phyloP scores from a whole-genome alignment of 208 protist species.

The Trypanosoma platydactyli region DNA sequence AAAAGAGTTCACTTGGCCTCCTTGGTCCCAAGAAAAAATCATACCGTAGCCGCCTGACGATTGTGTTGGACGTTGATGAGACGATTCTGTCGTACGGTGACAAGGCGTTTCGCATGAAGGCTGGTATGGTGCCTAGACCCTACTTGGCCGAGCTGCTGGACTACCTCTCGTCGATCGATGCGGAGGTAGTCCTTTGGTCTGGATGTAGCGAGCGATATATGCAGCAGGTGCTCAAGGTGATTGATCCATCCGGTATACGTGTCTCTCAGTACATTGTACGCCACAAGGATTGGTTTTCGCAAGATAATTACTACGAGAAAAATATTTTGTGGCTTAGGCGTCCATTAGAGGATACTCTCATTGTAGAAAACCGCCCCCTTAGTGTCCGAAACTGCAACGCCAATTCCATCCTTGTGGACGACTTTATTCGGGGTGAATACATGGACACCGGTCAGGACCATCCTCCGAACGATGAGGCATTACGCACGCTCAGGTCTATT shows the following conservation, averaged over 20 bases:
- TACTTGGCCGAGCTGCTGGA: conserved; percentile 87
- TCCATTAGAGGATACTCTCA: conserved; percentile 70
- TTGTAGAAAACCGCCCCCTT: conserved; percentile 84
- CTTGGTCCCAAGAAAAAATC: conserved; percentile 79
- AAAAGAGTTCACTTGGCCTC: conserved; percentile 51
- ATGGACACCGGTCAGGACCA: conserved; percentile 87
- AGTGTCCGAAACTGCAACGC: conserved; percentile 86
- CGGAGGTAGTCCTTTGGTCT: conserved; percentile 89
- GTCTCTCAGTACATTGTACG: conserved; percentile 81
- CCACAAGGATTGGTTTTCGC: conserved; percentile 68
- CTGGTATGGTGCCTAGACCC: conserved; percentile 73
- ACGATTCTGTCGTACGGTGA: conserved; percentile 90
- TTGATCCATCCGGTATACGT: conserved; percentile 78
- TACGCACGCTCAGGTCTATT: conserved; percentile 68
- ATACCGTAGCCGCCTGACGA: conserved; percentile 79
- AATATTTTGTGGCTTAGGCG: conserved; percentile 87
- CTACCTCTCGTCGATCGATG: conserved; percentile 82
- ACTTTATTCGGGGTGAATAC: conserved; percentile 90
- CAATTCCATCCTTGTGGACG: conserved; percentile 86
- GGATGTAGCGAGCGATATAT: conserved; percentile 88
- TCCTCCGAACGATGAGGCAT: conserved; percentile 75
- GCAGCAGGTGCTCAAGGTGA: conserved; percentile 77
- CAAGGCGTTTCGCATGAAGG: conserved; percentile 88
- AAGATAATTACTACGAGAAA: conserved; percentile 90
- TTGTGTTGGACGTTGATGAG: conserved; percentile 90